Evolutionary conservation across 2,329 filamentous ascomycete species (phyloP).

Genomic region (Sordariomycetes sp.): DNA sequence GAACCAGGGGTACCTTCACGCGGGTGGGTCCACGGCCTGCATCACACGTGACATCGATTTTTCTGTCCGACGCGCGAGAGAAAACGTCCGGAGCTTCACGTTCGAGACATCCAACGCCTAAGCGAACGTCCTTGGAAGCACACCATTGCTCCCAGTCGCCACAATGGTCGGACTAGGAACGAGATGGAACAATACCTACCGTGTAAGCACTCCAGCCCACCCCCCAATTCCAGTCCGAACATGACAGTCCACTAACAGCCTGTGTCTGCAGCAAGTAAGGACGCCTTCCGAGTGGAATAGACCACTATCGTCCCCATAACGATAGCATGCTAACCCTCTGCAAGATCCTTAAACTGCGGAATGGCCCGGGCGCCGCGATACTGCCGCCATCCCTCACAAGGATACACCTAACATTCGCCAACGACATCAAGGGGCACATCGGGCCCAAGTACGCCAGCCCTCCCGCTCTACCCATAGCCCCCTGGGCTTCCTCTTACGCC

Average conservation of each 20-base stretch:
- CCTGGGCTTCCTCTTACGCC: neutral
- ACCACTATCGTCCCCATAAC: constrained; percentile 5
- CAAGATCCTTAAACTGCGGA: constrained; percentile 63
- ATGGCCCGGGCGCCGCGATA: constrained; percentile 74
- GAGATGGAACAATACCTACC: constrained; percentile 60
- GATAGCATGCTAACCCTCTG: constrained; percentile 5
- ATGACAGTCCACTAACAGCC: constrained; percentile 9
- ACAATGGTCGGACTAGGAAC: constrained; percentile 31
- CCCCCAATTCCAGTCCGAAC: too few relatives aligned
- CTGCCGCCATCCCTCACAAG: constrained; percentile 66
- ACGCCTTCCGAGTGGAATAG: constrained; percentile 9
- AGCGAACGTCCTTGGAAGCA: neutral
- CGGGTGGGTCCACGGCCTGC: neutral
- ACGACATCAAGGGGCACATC: constrained; percentile 53
- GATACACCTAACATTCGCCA: constrained; percentile 65
- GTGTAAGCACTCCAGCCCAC: constrained; percentile 34
- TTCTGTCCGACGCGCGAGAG: neutral
- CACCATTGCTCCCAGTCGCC: constrained; percentile 5
- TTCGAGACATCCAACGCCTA: neutral
- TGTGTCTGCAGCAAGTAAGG: constrained; percentile 28
- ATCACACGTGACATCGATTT: neutral
- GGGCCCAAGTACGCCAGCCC: constrained; percentile 52
- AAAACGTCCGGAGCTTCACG: neutral
- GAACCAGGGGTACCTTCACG: neutral
- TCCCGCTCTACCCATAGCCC: constrained; percentile 7